Conservation (phyloP, 306 rosid genomes). For the Ceratonia siliqua region DNA sequence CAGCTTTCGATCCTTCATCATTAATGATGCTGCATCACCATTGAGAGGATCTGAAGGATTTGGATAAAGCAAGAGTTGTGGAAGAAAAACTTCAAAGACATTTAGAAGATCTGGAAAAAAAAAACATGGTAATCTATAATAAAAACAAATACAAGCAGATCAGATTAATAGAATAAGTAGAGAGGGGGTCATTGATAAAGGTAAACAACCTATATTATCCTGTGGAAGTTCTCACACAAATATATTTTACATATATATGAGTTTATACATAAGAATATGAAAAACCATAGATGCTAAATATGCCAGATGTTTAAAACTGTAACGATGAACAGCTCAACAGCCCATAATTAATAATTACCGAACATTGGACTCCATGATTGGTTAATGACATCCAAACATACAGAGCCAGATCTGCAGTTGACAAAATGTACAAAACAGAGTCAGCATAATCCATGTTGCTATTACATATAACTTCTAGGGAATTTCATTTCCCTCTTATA, state of each 20-base stretch:
- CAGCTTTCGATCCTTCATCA: conserved; percentile 84
- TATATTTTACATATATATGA: background rate
- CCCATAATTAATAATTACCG: conserved; percentile 54
- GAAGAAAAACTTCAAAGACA: conserved; percentile 96
- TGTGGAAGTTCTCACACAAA: conserved; percentile 4
- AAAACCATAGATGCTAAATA: conserved; percentile 12
- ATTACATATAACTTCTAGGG: conserved; percentile 3
- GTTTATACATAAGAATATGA: background rate
- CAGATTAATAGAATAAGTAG: background rate
- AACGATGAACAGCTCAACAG: conserved; percentile 34
- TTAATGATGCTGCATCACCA: conserved; percentile 93
- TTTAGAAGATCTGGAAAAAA: conserved; percentile 77
- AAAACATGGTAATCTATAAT: conserved; percentile 35
- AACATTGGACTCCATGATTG: conserved; percentile 99
- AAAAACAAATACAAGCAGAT: conserved; percentile 1
- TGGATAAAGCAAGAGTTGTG: conserved; percentile 95
- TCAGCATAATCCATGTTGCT: conserved; percentile 37
- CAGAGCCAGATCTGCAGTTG: conserved; percentile 92
- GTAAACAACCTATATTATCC: background rate
- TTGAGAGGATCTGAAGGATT: conserved; percentile 97
- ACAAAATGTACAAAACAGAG: conserved; percentile 33
- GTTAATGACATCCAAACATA: conserved; percentile 97
- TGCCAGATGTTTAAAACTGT: conserved; percentile 19
- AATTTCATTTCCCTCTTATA: conserved; percentile 15
- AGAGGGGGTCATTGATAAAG: background rate